phyloP scores from a whole-genome alignment of 2,329 filamentous ascomycete species.

The Colletotrichum sp. region DNA sequence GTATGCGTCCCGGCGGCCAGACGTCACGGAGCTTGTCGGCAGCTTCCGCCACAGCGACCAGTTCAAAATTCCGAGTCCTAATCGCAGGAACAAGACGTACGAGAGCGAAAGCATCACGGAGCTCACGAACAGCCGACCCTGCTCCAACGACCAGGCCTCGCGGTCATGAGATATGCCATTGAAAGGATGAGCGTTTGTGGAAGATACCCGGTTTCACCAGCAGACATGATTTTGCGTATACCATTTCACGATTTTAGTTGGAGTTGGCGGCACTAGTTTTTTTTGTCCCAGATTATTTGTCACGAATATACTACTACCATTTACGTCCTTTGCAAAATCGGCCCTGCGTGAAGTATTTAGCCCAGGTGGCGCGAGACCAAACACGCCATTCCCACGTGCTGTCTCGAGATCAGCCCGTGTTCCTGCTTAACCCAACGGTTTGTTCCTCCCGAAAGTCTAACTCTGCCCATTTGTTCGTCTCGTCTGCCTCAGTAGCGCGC shows the following conservation, averaged over 20 bases:
- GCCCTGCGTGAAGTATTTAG: background rate
- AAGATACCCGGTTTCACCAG: slow-evolving; percentile 1
- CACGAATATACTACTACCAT: background rate
- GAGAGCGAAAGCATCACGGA: slow-evolving; percentile 59
- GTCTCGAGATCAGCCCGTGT: background rate
- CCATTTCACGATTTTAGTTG: background rate
- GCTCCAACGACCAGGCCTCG: slow-evolving; percentile 34
- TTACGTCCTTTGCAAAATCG: background rate
- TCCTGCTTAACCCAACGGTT: background rate
- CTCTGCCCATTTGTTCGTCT: background rate
- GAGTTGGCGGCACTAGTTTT: background rate
- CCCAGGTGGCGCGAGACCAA: background rate
- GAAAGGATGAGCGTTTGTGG: background rate
- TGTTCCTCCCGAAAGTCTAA: background rate
- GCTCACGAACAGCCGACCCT: slow-evolving; percentile 43
- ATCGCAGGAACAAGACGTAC: slow-evolving; percentile 33
- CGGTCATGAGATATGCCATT: background rate
- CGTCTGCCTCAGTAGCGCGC: background rate
- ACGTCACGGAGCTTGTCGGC: slow-evolving; percentile 38
- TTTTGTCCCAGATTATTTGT: background rate
- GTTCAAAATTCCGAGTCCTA: slow-evolving; percentile 35
- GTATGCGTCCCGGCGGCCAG: slow-evolving; percentile 27
- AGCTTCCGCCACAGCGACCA: slow-evolving; percentile 29
- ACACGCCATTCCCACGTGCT: background rate
- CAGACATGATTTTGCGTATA: background rate